Base-by-base conservation (phyloP, 257 asterid genomes). In the Lycium barbarum region DNA sequence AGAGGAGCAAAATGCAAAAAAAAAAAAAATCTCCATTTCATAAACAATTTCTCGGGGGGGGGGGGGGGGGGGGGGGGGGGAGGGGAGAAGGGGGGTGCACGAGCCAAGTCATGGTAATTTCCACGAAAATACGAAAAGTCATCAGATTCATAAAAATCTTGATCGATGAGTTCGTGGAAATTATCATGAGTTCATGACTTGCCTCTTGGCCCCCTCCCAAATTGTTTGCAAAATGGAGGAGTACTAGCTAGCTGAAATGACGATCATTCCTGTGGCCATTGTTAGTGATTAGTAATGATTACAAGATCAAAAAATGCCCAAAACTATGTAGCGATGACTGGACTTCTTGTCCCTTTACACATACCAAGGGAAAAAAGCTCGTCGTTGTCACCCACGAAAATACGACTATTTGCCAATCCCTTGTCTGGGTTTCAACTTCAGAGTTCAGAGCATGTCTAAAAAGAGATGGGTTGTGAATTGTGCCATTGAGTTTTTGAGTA, bases 301-400 rank as follows among this genome's bases (percentile, higher is more conserved):
- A 15, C 22, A 58, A 57, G 15, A 57, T 57, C 1, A 63, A 66
- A 2, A 47, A 49, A 12, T 58, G 72, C 55, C 40, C 57, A 6
- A 62, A 33, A 17, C 14, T 7, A 11, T 20, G 40, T 17, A 0
- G 55, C 11, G 72, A 80, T 11, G 83, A 80, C 11, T 80, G 83
- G 72, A 58, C 72, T 1, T 62, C 26, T 38, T 58, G 83, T 17
- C 83, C 83, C 5, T 80, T 57, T n/a, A 49, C 83, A 9, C 72
- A n/a, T n/a, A 80, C 57, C 55, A 33, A 22, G 83, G 83, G 49
- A 40, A 80, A 66, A 80, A 80, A 66, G 83, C 83, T 0, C 72
- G 83, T 33, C 83, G 57, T 22, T 47, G 72, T 2, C 57, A 80
- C 17, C 83, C 62, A 55, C 4, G 62, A 55, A n/a, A 4, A 55